Percentiles rank a stretch among this genome's conserved stretches.
phyloP scores from a whole-genome alignment of 2,329 filamentous ascomycete species.

The Purpureocillium lavendulum region DNA sequence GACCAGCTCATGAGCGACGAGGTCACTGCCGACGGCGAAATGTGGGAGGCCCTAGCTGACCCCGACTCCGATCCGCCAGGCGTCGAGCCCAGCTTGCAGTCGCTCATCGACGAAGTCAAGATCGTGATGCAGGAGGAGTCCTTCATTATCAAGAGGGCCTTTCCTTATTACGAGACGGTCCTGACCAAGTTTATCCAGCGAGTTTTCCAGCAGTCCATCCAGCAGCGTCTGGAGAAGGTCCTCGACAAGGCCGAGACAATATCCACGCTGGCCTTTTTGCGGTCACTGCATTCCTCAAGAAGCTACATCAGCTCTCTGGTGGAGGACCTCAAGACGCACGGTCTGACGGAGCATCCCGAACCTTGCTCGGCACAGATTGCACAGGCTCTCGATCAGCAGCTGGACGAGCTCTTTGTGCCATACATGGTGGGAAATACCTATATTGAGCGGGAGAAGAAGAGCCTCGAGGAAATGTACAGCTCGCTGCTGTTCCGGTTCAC shows the following conservation, averaged over 20 bases:
- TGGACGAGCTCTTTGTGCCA: constrained; percentile 70
- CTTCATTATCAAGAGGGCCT: constrained; percentile 90
- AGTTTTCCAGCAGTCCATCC: constrained; percentile 96
- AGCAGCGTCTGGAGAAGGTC: constrained; percentile 91
- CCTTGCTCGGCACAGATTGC: constrained; percentile 80
- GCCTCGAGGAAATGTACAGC: constrained; percentile 74
- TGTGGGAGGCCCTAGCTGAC: constrained; percentile 88
- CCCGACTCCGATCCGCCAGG: constrained; percentile 87
- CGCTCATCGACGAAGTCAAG: constrained; percentile 86
- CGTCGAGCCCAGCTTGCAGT: constrained; percentile 86
- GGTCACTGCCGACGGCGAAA: constrained; percentile 63
- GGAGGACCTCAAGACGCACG: constrained; percentile 89
- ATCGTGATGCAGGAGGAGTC: constrained; percentile 96
- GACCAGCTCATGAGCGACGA: constrained; percentile 88
- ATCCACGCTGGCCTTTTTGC: constrained; percentile 84
- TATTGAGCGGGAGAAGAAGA: constrained; percentile 61
- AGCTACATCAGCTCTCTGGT: constrained; percentile 81
- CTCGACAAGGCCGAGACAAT: constrained; percentile 89
- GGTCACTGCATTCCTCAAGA: constrained; percentile 82
- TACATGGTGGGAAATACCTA: constrained; percentile 63
- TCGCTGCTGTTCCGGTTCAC: constrained; percentile 94
- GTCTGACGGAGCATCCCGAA: constrained; percentile 90
- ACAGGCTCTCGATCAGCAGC: constrained; percentile 62
- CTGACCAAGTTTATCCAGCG: constrained; percentile 88
- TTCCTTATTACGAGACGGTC: constrained; percentile 93